Evolutionary conservation across 2,329 filamentous ascomycete species (phyloP).

Genomic region (Alternaria rosae): DNA sequence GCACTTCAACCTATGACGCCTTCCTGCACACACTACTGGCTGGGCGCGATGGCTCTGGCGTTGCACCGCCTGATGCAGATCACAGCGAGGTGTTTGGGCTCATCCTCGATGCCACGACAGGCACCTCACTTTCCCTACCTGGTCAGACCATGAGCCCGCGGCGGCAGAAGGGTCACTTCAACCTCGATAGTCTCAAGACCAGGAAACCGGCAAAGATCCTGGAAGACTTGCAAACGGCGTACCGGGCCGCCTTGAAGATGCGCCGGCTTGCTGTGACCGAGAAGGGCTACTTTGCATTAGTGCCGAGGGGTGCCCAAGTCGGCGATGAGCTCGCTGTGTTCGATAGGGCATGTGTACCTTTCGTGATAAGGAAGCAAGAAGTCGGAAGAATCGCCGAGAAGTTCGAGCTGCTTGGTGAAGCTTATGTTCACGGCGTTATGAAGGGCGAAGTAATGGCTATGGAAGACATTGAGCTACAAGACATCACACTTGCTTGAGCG

Average conservation of each 20-base stretch:
- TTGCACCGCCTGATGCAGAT: constrained; percentile 16
- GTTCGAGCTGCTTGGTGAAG: constrained; percentile 30
- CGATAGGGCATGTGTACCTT: constrained; percentile 29
- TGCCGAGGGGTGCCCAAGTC: constrained; percentile 23
- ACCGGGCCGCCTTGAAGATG: constrained; percentile 27
- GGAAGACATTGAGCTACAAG: constrained; percentile 10
- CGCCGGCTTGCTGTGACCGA: constrained; percentile 30
- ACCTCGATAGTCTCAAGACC: constrained; percentile 24
- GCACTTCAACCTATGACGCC: constrained; percentile 26
- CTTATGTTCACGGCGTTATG: constrained; percentile 36
- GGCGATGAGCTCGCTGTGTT: constrained; percentile 30
- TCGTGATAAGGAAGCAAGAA: constrained; percentile 16
- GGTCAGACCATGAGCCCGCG: constrained; percentile 30
- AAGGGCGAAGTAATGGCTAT: constrained; percentile 24
- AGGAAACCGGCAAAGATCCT: constrained; percentile 24
- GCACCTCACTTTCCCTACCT: constrained; percentile 21
- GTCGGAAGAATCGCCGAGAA: not conserved
- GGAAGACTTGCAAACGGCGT: constrained; percentile 22
- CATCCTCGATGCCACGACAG: constrained; percentile 25
- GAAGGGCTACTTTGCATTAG: constrained; percentile 31
- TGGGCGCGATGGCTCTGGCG: constrained; percentile 26
- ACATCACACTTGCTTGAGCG: constrained; percentile 21
- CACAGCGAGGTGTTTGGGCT: constrained; percentile 35
- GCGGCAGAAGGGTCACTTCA: constrained; percentile 30
- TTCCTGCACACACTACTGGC: constrained; percentile 32